Conservation (phyloP, 768 basidiomycete genomes). For the Trametopsis cervina region DNA sequence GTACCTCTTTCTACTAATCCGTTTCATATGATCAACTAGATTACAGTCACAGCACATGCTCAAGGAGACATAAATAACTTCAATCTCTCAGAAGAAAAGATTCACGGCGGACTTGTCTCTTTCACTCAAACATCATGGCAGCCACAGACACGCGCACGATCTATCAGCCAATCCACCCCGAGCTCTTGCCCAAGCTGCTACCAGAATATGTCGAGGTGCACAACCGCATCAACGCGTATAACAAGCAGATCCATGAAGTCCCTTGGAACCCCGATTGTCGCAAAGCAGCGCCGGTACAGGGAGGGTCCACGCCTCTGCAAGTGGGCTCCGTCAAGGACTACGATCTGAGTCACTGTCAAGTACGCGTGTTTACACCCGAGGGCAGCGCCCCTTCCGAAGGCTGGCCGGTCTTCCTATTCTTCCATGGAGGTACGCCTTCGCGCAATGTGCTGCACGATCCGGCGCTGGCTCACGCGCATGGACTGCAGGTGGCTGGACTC, state of each 20-base stretch:
- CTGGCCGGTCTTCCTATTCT: conserved; percentile 71
- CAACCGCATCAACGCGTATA: conserved; percentile 38
- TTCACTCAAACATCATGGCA: conserved; percentile 3
- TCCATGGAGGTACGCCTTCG: conserved; percentile 54
- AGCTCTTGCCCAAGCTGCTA: conserved; percentile 49
- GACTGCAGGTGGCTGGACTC: conserved; percentile 65
- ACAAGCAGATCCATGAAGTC: conserved; percentile 45
- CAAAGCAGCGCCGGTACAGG: conserved; percentile 44
- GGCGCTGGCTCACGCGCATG: background rate
- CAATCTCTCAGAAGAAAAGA: no score
- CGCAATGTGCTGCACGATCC: background rate
- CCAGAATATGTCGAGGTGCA: conserved; percentile 64
- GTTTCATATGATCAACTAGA: no score
- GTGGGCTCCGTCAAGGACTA: conserved; percentile 53
- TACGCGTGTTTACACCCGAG: conserved; percentile 61
- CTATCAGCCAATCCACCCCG: conserved; percentile 55
- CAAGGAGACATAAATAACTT: no score
- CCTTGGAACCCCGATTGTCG: conserved; percentile 60
- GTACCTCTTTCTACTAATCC: no score
- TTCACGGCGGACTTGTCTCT: no score
- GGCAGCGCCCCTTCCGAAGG: conserved; percentile 42
- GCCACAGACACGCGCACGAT: conserved; percentile 12
- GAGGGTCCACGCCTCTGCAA: conserved; percentile 45
- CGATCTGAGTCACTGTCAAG: conserved; percentile 41
- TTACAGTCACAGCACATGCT: no score